Evolutionary conservation across 2,329 filamentous ascomycete species (phyloP), one percentile per base, ranked within the genome.

Genomic region (Aureobasidium sp.): DNA sequence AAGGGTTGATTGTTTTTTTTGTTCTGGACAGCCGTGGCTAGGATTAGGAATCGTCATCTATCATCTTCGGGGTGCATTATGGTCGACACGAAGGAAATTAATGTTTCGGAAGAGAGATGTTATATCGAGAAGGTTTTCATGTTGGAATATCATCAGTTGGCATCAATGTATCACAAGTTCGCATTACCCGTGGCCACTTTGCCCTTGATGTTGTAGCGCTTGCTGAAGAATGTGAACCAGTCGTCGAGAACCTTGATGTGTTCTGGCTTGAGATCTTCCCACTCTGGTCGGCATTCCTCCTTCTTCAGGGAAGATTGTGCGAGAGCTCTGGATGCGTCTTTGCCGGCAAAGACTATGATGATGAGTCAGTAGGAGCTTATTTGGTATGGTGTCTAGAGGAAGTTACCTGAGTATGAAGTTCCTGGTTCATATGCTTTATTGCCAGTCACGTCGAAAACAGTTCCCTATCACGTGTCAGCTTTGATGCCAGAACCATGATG

Each of bases 221-320:
- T 99, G 67, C 88, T 90, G 76, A 99, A 99, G 77, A 96, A 99
- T 1, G 89, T 96, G 65, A 88, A 85, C 94, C 94, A 99, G 74
- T 99, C 94, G 59, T 93, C 83, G 64, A 99, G 78, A 3, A 89
- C 87, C 30, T 84, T 85, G 78, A 94, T 90, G 74, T 97, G 87
- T 75, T 94, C 91, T 27, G 96, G 91, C 15, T 81, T 80, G 57
- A 99, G 79, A 69, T 91, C 89, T 62, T 87, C 80, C 89, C 90
- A 97, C 55, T 97, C 88, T 2, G 94, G 79, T 36, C 79, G 79
- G 66, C 90, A 93, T 67, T 97, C 92, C 69, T 94, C 90, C 5
- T 82, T 75, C 74, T 96, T 95, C 54, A 92, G 86, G 8, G 91
- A 96, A 1, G 91, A 94, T 73, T 86, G 87, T 11, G 86, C 94